phyloP scores from a whole-genome alignment of 2,329 filamentous ascomycete species.

The Aspergillus hortae region DNA sequence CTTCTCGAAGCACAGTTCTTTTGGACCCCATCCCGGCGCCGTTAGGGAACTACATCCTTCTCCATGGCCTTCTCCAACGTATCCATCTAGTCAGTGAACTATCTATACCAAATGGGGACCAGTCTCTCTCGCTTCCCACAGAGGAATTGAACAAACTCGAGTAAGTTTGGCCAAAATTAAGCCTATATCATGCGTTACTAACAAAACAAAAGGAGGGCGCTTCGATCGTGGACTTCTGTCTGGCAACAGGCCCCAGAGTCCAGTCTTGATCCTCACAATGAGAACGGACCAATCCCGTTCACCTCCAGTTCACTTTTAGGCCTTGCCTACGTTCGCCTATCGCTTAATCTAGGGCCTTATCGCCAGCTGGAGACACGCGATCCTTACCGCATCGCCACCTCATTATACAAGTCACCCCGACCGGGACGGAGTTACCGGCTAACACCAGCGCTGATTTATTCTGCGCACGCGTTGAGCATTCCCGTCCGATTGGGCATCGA shows the following conservation, averaged over 20 bases:
- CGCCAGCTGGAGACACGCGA: constrained; percentile 64
- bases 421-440: constrained; percentile 59
- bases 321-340: constrained; percentile 31
- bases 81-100: constrained; percentile 45
- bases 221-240: constrained; percentile 33
- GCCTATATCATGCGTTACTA: too few species aligned
- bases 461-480: constrained; percentile 65
- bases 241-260: constrained; percentile 36
- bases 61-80: constrained; percentile 69
- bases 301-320: constrained; percentile 31
- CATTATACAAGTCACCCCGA: constrained; percentile 57
- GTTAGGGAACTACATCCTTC: constrained; percentile 67
- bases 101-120: constrained; percentile 28
- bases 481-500: constrained; percentile 35
- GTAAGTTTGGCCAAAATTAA: constrained; percentile 14
- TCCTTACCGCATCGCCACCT: constrained; percentile 57
- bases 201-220: constrained; percentile 21
- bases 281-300: constrained; percentile 32
- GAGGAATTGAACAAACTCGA: constrained; percentile 34
- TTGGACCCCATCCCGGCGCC: constrained; percentile 41
- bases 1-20: constrained; percentile 22
- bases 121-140: constrained; percentile 28
- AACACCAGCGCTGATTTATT: constrained; percentile 63
- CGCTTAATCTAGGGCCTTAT: constrained; percentile 54
- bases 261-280: constrained; percentile 32